Base-by-base conservation (phyloP, 148 eudicot genomes). In the Fagopyrum homotropicum region DNA sequence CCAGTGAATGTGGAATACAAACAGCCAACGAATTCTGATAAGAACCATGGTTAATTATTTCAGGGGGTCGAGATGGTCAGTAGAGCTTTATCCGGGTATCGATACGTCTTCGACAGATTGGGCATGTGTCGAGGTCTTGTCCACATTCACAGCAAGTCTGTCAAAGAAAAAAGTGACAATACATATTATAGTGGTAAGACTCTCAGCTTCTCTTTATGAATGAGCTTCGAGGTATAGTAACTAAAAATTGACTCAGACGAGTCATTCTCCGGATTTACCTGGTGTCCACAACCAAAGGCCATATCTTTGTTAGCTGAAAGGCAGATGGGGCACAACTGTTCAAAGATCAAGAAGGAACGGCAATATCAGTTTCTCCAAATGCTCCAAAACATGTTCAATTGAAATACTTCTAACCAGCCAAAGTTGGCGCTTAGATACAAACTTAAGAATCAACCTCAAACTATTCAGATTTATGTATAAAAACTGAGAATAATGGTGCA, bases 251-350 rank as follows among this genome's bases (percentile, higher is more conserved):
- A 17, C 2, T 45, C 6, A 14, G 35, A 29, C 30, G 35, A 35
- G 9, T 47, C 29, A 60, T 17, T 64, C 26, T 15, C 54, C 45
- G 19, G 0, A 78, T 44, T 64, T 89, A 95, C 99, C 99, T 92
- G 98, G 80, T 96, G 99, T 30, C 97, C 98, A 69, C 98, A 95
- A 15, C 96, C 97, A 72, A 95, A 95, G 73, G 98, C 98, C 97
- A 95, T 95, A 80, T 95, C 90, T 79, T 92, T 92, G 7, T 90
- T 82, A 72, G 90, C 89, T 30, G 79, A 82, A 30, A 95, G 86
- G 86, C 98, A 95, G 51, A 95, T 90, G 49, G 98, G 98, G 69
- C 97, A 92, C 49, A 83, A 7, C 97, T 92, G 85, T 72, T 45
- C 43, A 2, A 19, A 72, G 55, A 72, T 72, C 45, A 66, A 40